Evolutionary conservation across 2,329 filamentous ascomycete genomes (phyloP).

Genomic region (Pyrenophora tritici-repentis): DNA sequence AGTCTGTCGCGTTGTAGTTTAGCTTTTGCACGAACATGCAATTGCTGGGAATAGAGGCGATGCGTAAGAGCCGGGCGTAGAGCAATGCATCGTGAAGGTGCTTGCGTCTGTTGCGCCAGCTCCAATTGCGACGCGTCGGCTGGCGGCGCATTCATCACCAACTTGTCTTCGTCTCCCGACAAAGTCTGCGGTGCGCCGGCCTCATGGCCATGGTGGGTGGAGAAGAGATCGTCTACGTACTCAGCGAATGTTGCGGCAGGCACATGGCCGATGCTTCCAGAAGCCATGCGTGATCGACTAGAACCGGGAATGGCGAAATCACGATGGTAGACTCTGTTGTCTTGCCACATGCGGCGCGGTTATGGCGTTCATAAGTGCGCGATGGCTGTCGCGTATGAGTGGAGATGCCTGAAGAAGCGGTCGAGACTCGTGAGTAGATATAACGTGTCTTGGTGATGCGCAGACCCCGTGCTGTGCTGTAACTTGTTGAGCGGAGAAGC

Average conservation of each 20-base stretch:
- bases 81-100: conserved; percentile 27
- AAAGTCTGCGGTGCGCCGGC: conserved; percentile 21
- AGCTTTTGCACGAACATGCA: conserved; percentile 51
- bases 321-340: conserved; percentile 43
- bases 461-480: not conserved
- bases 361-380: conserved; percentile 31
- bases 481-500: conserved; percentile 7
- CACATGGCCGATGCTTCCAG: conserved; percentile 53
- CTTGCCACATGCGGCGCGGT: conserved; percentile 46
- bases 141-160: conserved; percentile 21
- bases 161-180: conserved; percentile 16
- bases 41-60: conserved; percentile 45
- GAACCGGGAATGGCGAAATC: conserved; percentile 48
- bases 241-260: conserved; percentile 58
- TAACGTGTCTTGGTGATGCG: conserved; percentile 4
- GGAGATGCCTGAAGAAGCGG: not conserved
- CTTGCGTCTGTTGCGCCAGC: conserved; percentile 15
- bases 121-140: conserved; percentile 14
- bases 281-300: conserved; percentile 53
- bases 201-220: conserved; percentile 11
- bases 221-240: conserved; percentile 51
- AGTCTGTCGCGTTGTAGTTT: conserved; percentile 56
- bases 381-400: conserved; percentile 1
- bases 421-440: not conserved
- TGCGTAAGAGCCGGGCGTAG: conserved; percentile 42